These are phyloP conservation scores for Podospora anserina DNA, from an alignment of 495 filamentous ascomycete genomes.

Conservation along the genomic window DNA sequence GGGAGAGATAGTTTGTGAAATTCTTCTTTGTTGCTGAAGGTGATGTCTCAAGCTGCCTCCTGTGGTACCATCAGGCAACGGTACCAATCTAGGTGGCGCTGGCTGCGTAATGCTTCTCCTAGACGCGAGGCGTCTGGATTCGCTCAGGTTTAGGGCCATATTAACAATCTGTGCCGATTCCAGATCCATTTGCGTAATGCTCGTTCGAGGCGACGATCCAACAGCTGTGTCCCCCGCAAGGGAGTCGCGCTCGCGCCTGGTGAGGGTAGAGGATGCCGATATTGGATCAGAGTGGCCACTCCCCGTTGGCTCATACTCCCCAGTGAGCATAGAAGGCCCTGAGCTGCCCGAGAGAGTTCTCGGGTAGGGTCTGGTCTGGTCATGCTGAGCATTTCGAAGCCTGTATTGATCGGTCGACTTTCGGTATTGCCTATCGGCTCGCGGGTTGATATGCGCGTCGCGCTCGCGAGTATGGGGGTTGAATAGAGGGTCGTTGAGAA, in stretches of 20 bases:
- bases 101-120: slow-evolving; percentile 52
- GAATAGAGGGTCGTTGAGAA: slow-evolving; percentile 40
- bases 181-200: slow-evolving; percentile 49
- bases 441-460: slow-evolving; percentile 8
- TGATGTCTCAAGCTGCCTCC: slow-evolving; percentile 62
- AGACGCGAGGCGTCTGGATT: slow-evolving; percentile 66
- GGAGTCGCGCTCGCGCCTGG: slow-evolving; percentile 23
- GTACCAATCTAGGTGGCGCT: slow-evolving; percentile 46
- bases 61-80: slow-evolving; percentile 39
- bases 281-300: slow-evolving; percentile 11
- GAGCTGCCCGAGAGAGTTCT: slow-evolving; percentile 9
- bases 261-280: slow-evolving; percentile 15
- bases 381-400: slow-evolving; percentile 7
- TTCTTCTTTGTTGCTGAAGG: slow-evolving; percentile 60
- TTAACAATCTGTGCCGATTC: slow-evolving; percentile 87
- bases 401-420: slow-evolving; percentile 19
- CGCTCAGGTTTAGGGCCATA: slow-evolving; percentile 82
- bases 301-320: not conserved
- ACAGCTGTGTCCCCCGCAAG: slow-evolving; percentile 23
- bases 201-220: slow-evolving; percentile 21
- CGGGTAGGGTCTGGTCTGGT: slow-evolving; percentile 12
- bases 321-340: not conserved
- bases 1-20: slow-evolving; percentile 58
- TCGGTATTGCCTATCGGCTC: slow-evolving; percentile 17
- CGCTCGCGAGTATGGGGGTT: slow-evolving; percentile 13